Evolutionary conservation across 768 basidiomycete species (phyloP), one percentile per base, ranked within the genome.

Genomic region (Mycena latifolia): DNA sequence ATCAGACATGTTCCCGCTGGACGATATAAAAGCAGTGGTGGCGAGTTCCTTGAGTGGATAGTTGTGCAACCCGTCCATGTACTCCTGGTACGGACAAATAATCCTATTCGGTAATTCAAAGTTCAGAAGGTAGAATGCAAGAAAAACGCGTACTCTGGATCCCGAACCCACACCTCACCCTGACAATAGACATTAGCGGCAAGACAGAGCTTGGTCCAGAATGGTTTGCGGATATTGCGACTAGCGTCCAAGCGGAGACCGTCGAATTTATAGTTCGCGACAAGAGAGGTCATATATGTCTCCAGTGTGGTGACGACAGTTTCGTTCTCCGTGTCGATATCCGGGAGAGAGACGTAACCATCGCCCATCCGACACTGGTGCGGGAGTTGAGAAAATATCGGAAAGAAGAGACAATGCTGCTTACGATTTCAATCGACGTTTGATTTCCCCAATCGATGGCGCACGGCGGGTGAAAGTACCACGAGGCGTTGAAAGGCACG

Each of bases 341-440:
- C 90, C 0, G 85, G 78, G 0, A 91, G 80, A 28, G 86, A 77
- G 48, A 91, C 84, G 7, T 74, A 77, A 6, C 77, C 78, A 68
- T 91, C 86, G 2, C 90, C 90, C 25, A 91, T 80, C 89, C 89
- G 90, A 74, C 89, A 89, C 76, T 89, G 62, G 83, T 76, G 14
- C 48, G 67, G 74, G 79, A 82, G 86, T 17, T 67, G 86, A 80
- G 47, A 89, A 79, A 46, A 79, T 76, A 69, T 22, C 43, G 8
- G 87, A 88, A 87, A 75, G 50, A 22, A 27, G 10, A 37, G 22
- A 6, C 5, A 33, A n/a, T 0, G 15, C 31, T 12, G 37, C 65
- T 0, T 52, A 63, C 67, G 3, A n/a, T 1, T 58, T 69, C 63
- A 14, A 69, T 69, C 6, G 68, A 69, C 1, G 45, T 37, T 51